Base-by-base conservation (phyloP, 2,329 filamentous ascomycete species). In the Hymenoscyphus infarciens region DNA sequence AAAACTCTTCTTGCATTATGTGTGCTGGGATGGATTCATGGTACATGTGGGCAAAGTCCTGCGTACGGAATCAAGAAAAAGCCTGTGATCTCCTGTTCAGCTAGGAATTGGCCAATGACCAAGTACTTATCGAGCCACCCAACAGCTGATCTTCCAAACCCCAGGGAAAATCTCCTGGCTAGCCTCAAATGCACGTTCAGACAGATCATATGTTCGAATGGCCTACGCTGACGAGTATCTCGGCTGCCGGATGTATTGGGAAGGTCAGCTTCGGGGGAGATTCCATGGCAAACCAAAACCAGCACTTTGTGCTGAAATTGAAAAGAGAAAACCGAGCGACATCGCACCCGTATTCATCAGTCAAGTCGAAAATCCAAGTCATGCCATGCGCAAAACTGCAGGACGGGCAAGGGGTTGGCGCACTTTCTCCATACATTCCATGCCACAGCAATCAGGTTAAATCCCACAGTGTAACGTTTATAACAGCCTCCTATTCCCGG, bases 391-490 rank as follows among this genome's bases (percentile, higher is more conserved):
- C 19, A 52, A 25, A 52, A 52, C 19, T 52, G 22, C 22, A 52
- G 11, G 19, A 19, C 19, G 3, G 45, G 19, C 45, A 52, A 22
- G 45, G 45, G 19, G 22, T 52, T 22, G 19, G 13, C 45, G 45
- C 45, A 52, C 19, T 52, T 52, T 52, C 45, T 13, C 45, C 19
- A 52, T 52, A 52, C 35, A 22, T 52, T 52, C 19, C 19, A 13
- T 19, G 5, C 19, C 45, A 52, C 11, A 52, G n/a, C 45, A 52
- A 52, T 52, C 19, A 57, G 56, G 56, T 31, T 57, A 57, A 57
- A 57, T 57, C 31, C n/a, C 35, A 35, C 33, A 22, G 56, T 57
- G 56, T 57, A 25, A 57, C 56, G 19, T 35, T 22, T 38, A 22
- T n/a, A 19, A 57, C 16, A 57, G 33, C 31, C 56, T 39, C 35